These are phyloP conservation scores for Tetrapisispora taiwanensis DNA, from an alignment of 805 yeast genomes.

Conservation along the genomic window DNA sequence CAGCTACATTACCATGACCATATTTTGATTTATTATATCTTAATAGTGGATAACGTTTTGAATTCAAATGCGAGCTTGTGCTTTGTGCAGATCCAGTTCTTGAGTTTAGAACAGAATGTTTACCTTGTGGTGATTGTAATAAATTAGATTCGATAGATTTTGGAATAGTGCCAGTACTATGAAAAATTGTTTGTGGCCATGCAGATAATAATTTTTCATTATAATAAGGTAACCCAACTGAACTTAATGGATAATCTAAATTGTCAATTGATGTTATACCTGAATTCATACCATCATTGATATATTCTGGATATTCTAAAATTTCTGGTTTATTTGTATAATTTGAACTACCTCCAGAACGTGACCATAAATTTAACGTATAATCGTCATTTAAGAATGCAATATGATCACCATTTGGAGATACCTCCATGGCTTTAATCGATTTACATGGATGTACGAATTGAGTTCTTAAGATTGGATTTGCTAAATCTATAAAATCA, in stretches of 20 bases:
- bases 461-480: slow-evolving; percentile 44
- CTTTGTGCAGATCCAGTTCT: slow-evolving; percentile 1
- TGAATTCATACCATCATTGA: slow-evolving; percentile 26
- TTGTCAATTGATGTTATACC: slow-evolving; percentile 33
- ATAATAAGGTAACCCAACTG: slow-evolving; percentile 82
- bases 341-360: slow-evolving; percentile 10
- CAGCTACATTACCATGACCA: slow-evolving; percentile 45
- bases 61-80: slow-evolving; percentile 1
- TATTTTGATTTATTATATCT: slow-evolving; percentile 47
- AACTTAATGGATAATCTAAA: slow-evolving; percentile 46
- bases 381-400: slow-evolving; percentile 58
- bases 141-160: slow-evolving; percentile 34
- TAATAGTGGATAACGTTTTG: slow-evolving; percentile 33
- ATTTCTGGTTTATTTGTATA: slow-evolving; percentile 31
- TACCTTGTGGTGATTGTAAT: slow-evolving; percentile 10
- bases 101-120: neutral
- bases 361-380: slow-evolving; percentile 31
- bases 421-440: slow-evolving; percentile 26
- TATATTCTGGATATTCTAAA: slow-evolving; percentile 47
- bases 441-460: slow-evolving; percentile 30
- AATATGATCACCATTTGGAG: slow-evolving; percentile 63
- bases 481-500: slow-evolving; percentile 74
- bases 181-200: slow-evolving; percentile 61
- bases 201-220: slow-evolving; percentile 66
- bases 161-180: slow-evolving; percentile 53